phyloP scores from a whole-genome alignment of 352 stramenopile genomes.

The Globisporangium mamillatum region DNA sequence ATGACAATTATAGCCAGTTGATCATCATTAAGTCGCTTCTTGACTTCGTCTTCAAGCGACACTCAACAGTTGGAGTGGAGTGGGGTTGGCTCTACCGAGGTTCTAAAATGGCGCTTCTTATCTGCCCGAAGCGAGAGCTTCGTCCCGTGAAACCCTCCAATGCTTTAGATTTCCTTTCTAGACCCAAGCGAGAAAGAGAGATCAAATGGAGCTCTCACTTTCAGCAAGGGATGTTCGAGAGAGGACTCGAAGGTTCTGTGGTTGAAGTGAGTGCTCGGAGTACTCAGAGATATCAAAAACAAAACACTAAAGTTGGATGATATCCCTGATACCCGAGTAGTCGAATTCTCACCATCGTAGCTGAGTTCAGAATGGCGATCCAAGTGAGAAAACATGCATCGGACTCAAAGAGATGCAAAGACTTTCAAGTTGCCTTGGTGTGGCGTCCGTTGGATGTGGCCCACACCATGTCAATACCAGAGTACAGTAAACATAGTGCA shows the following conservation, averaged over 20 bases:
- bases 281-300: not conserved
- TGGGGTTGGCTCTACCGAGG: not conserved
- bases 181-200: not conserved
- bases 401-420: not conserved
- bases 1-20: not conserved
- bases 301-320: not conserved
- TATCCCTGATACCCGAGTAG: not conserved
- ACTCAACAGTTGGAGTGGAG: not conserved
- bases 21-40: slow-evolving; percentile 1
- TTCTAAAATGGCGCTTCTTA: not conserved
- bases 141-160: not conserved
- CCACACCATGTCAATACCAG: not conserved
- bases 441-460: not conserved
- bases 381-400: not conserved
- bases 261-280: not conserved
- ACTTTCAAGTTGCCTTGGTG: not conserved
- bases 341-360: not conserved
- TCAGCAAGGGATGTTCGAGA: not conserved
- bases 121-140: not conserved
- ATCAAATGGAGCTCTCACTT: not conserved
- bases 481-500: too few species aligned
- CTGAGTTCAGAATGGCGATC: not conserved
- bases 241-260: not conserved
- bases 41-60: not conserved
- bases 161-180: not conserved